Percentiles rank a stretch among this genome's conserved stretches.
Evolutionary conservation across 306 rosid genomes (phyloP).

Genomic region (Cucurbita ficifolia): DNA sequence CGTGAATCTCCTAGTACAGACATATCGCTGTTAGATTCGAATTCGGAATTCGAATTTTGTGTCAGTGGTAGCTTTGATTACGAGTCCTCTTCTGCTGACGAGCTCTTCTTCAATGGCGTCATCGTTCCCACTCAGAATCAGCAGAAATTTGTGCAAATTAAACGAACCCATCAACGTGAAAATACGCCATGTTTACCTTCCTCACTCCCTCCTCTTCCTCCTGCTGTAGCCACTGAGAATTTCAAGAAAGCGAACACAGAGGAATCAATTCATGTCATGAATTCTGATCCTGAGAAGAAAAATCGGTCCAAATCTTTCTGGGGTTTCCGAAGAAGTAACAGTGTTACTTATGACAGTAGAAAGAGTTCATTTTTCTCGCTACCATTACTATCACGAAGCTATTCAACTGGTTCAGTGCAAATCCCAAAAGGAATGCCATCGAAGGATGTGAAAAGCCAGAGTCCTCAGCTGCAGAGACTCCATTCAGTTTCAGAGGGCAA

Average conservation of each 20-base stretch:
- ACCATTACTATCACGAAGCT: conserved; percentile 58
- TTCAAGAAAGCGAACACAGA: too few relatives aligned
- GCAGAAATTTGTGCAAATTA: too few relatives aligned
- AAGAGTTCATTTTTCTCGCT: conserved; percentile 27
- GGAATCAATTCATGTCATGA: background rate
- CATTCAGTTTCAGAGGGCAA: conserved; percentile 15
- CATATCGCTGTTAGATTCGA: background rate
- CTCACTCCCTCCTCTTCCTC: too few relatives aligned
- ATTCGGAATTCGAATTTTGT: too few relatives aligned
- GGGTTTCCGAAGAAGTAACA: conserved; percentile 74
- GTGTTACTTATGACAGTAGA: conserved; percentile 51
- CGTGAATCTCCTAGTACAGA: background rate
- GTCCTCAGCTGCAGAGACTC: conserved; percentile 18
- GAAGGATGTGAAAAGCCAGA: conserved; percentile 17
- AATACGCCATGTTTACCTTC: too few relatives aligned
- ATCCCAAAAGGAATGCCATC: conserved; percentile 31
- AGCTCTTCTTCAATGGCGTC: too few relatives aligned
- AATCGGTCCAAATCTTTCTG: conserved; percentile 53
- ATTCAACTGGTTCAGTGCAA: conserved; percentile 54
- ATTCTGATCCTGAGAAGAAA: conserved; percentile 21
- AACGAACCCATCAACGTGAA: too few relatives aligned
- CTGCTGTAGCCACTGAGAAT: too few relatives aligned
- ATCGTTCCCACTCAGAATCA: too few relatives aligned
- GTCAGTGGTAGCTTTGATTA: too few relatives aligned
- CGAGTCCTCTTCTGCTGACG: too few relatives aligned